A percentile compares a stretch with the other conserved stretches of the same genome.
phyloP scores from a whole-genome alignment of 306 rosid species.

The Albizia julibrissin region DNA sequence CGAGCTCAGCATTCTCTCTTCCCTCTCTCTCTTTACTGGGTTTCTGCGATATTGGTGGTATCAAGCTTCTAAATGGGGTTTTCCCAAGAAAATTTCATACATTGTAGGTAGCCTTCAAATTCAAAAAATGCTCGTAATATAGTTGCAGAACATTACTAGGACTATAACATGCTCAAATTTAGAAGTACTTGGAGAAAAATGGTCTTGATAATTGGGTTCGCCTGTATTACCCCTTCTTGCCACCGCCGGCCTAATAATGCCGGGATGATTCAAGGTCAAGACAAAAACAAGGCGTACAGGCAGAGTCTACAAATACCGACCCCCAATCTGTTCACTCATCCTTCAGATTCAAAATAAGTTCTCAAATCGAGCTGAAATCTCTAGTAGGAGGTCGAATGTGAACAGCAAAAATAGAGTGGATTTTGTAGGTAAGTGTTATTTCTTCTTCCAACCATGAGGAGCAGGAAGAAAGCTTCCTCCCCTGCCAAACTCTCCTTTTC shows the following conservation, averaged over 20 bases:
- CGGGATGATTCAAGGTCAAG: slow-evolving; percentile 21
- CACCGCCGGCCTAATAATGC: slow-evolving; percentile 31
- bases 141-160: slow-evolving; percentile 31
- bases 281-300: slow-evolving; percentile 52
- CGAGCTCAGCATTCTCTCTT: background rate
- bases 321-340: slow-evolving; percentile 85
- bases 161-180: slow-evolving; percentile 41
- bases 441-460: slow-evolving; percentile 94
- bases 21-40: slow-evolving; percentile 33
- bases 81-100: slow-evolving; percentile 42
- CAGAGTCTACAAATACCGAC: slow-evolving; percentile 53
- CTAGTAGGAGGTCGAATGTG: slow-evolving; percentile 26
- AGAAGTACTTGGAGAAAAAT: slow-evolving; percentile 51
- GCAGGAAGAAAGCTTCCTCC: slow-evolving; percentile 85
- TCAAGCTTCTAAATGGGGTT: slow-evolving; percentile 47
- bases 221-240: slow-evolving; percentile 48
- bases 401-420: too few relatives aligned
- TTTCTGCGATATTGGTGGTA: slow-evolving; percentile 50
- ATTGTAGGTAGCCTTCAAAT: slow-evolving; percentile 36
- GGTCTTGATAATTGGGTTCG: slow-evolving; percentile 51
- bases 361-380: slow-evolving; percentile 76
- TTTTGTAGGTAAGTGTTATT: too few relatives aligned
- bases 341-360: slow-evolving; percentile 82
- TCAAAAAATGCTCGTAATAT: background rate
- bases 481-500: slow-evolving; percentile 52